These are phyloP conservation scores for Mycena rosella DNA, from an alignment of 768 basidiomycete species.

Conservation along the genomic window DNA sequence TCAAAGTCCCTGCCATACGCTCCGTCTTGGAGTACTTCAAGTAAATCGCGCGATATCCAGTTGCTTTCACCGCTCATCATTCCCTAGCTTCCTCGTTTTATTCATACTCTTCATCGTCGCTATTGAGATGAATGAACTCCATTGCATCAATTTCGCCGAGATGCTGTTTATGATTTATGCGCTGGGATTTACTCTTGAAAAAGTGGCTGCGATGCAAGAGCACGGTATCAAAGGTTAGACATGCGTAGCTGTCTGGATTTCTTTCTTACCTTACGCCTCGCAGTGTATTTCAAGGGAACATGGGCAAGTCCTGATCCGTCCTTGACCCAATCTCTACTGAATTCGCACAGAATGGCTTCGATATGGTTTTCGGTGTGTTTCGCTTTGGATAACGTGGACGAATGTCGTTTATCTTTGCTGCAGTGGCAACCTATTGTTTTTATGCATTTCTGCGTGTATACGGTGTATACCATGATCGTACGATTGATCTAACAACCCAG, in stretches of 20 bases:
- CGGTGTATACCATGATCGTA: slow-evolving; percentile 79
- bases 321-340: slow-evolving; percentile 28
- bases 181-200: slow-evolving; percentile 91
- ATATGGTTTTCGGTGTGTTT: slow-evolving; percentile 84
- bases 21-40: slow-evolving; percentile 92
- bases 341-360: slow-evolving; percentile 84
- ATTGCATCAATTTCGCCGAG: slow-evolving; percentile 76
- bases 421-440: slow-evolving; percentile 82
- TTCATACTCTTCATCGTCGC: slow-evolving; percentile 85
- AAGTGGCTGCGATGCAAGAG: slow-evolving; percentile 95
- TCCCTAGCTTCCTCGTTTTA: slow-evolving; percentile 77
- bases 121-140: slow-evolving; percentile 77
- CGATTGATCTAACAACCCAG: slow-evolving; percentile 37
- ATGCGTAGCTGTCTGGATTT: neutral
- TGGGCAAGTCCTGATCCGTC: slow-evolving; percentile 64
- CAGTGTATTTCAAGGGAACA: slow-evolving; percentile 88
- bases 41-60: slow-evolving; percentile 53
- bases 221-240: slow-evolving; percentile 87
- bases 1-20: slow-evolving; percentile 94
- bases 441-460: slow-evolving; percentile 85
- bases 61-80: slow-evolving; percentile 23
- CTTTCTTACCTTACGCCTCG: slow-evolving; percentile 16
- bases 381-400: slow-evolving; percentile 3
- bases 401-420: slow-evolving; percentile 3
- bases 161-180: slow-evolving; percentile 82